phyloP scores from a whole-genome alignment of 2,329 filamentous ascomycete species.

The Thelonectria olida region DNA sequence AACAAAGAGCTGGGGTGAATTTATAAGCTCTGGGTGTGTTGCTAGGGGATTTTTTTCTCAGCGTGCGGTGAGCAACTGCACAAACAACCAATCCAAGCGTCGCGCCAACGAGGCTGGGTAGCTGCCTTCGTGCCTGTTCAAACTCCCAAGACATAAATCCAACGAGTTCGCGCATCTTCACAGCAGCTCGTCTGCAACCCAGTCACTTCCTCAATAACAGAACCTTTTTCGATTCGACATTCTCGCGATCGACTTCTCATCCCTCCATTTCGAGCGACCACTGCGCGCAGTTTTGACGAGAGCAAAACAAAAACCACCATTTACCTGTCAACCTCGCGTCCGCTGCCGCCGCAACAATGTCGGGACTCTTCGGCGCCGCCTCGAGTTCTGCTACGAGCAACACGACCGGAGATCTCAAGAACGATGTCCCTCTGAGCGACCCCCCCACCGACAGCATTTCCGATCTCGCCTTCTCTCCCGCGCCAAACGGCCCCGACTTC shows the following conservation, averaged over 20 bases:
- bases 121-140: slow-evolving; percentile 42
- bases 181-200: slow-evolving; percentile 10
- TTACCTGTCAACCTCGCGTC: slow-evolving; percentile 2
- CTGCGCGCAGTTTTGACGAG: slow-evolving; percentile 2
- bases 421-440: slow-evolving; percentile 81
- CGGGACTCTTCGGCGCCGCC: slow-evolving; percentile 67
- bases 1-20: background rate
- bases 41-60: slow-evolving; percentile 31
- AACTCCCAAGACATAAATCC: slow-evolving; percentile 33
- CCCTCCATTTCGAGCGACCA: too few species aligned
- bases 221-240: background rate
- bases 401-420: slow-evolving; percentile 89
- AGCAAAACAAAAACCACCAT: background rate
- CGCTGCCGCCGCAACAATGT: slow-evolving; percentile 55
- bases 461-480: slow-evolving; percentile 83
- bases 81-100: slow-evolving; percentile 38
- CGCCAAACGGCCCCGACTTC: slow-evolving; percentile 69
- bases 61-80: slow-evolving; percentile 8
- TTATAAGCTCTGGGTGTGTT: slow-evolving; percentile 22
- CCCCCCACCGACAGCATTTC: slow-evolving; percentile 91
- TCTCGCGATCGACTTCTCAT: background rate
- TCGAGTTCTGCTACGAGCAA: slow-evolving; percentile 66
- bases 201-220: background rate
- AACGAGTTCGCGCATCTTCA: too few species aligned
- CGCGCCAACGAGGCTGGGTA: slow-evolving; percentile 39